Base-by-base conservation (phyloP, 2,329 filamentous ascomycete genomes). In the Curvularia hawaiiensis region DNA sequence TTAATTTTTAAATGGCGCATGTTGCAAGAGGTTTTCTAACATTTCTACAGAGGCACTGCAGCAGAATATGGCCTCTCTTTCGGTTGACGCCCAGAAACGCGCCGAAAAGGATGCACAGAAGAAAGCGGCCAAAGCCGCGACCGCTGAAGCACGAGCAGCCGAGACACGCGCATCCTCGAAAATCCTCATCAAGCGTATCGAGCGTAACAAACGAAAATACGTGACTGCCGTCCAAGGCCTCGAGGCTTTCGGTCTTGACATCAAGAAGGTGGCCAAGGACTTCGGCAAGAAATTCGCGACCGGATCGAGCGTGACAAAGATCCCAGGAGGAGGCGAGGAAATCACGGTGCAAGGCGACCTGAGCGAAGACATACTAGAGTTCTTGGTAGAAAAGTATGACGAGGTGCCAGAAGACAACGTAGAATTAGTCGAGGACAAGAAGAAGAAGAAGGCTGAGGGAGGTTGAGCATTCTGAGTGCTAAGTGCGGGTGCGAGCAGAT, bases 221-320 rank as follows among this genome's bases (percentile, higher is more conserved):
- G 93, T 99, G 53, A 99, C 95, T 0, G 89, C 93, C 16, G 88
- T 99, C n/a, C 87, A 87, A 7, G 95, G 95, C 0, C 83, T 99
- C 20, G 95, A 99, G 77, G 88, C 89, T 0, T 96, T 97, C 72
- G 92, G 92, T 0, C 78, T 98, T 41, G 94, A 98, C 55, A 84
- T 97, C 71, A 99, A 99, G 79, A 98, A 97, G 81, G 83, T 96
- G 8, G 89, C 93, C 57, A 98, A 98, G 82, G 95, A 98, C 72
- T 88, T 98, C 67, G 95, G 95, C 62, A 99, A 98, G 85, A 98
- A 97, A 80, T 98, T 99, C 74, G 95, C 95, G 30, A 98, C 95
- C 10, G 95, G 95, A 0, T 90, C 88, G 16, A 93, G 89, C 44
- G 95, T 99, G 44, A 98, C 94, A 9, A 97, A 97, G 80, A 85